Base-by-base conservation (phyloP, 352 stramenopile genomes). In the Phytophthora syringae region DNA sequence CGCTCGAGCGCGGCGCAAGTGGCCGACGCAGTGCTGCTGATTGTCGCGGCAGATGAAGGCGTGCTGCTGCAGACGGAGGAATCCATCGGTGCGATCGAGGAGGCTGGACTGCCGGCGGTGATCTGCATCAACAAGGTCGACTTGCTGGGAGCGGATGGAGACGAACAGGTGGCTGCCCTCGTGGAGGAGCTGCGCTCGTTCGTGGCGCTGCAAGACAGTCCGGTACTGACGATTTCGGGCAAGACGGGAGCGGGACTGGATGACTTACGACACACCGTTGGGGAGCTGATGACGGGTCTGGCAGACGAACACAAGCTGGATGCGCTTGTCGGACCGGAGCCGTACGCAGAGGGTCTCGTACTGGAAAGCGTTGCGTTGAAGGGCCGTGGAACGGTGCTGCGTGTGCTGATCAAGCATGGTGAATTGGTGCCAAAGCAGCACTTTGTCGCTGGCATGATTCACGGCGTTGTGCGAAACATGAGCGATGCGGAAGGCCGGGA, bases 21-120 rank as follows among this genome's bases (percentile, higher is more conserved):
- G n/a, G 98, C 98, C 6, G 98, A 99, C 61, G 89, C 99, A 2
- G 91, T 99, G 16, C 45, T 97, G 56, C 73, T 99, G 3, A 97
- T 99, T 27, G 94, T 99, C 5, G 97, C 98, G 0, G 98, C 95
- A 0, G 98, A 99, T 76, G 98, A 99, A 88, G 97, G 97, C n/a
- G 87, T 99, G 45, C 93, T 98, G 52, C 78, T 98, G 52, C 98
- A 99, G 80, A 99, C 98, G 13, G 86, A 96, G 22, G 98, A 99
- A 71, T 98, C 94, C 1, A 98, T 97, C 25, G 90, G 90, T 24
- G 90, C 88, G 9, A 82, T 95, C 25, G 90, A 97, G 59, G 82
- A 90, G 32, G 62, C 86, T 7, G 72, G 64, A 28, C 63, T 97
- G n/a, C 89, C 89, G 0, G 77, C 72, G 9, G 72, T 97, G 18